phyloP scores from a whole-genome alignment of 2,329 filamentous ascomycete genomes.

The Celoporthe dispersa region DNA sequence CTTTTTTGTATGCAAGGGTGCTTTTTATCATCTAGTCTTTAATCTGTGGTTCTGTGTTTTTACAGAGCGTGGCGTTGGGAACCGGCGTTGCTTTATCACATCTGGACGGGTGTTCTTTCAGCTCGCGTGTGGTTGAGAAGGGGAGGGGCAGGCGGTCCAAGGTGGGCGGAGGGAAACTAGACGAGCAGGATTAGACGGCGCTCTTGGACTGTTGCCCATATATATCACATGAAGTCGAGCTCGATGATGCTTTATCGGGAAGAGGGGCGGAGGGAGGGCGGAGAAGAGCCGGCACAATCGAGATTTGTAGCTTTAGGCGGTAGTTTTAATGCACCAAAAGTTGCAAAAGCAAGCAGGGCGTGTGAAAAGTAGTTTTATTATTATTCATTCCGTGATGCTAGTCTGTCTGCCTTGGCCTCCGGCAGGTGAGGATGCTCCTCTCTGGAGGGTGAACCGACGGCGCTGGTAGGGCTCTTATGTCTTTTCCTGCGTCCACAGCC shows the following conservation, averaged over 20 bases:
- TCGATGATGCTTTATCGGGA: slow-evolving; percentile 2
- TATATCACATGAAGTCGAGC: background rate
- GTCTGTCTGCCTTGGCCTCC: background rate
- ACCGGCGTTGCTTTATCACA: background rate
- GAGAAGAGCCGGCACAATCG: background rate
- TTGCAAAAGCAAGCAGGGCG: background rate
- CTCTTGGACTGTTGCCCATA: background rate
- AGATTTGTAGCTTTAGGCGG: slow-evolving; percentile 19
- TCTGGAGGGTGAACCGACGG: background rate
- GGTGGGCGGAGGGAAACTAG: slow-evolving; percentile 8
- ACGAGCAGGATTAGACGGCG: background rate
- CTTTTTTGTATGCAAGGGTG: background rate
- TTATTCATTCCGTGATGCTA: background rate
- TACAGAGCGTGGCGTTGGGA: slow-evolving; percentile 38
- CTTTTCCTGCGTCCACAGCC: background rate
- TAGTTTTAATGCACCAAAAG: slow-evolving; percentile 27
- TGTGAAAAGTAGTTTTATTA: background rate
- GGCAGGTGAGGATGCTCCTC: background rate
- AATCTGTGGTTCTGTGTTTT: slow-evolving; percentile 27
- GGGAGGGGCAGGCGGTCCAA: background rate
- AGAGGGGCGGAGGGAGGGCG: background rate
- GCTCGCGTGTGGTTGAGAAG: background rate
- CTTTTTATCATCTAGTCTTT: slow-evolving; percentile 6
- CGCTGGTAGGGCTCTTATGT: background rate
- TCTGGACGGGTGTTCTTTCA: background rate